Evolutionary conservation across 1,284 basidiomycete genomes (phyloP), one percentile per base, ranked within the genome.

Genomic region (Leccinum subrobustum): DNA sequence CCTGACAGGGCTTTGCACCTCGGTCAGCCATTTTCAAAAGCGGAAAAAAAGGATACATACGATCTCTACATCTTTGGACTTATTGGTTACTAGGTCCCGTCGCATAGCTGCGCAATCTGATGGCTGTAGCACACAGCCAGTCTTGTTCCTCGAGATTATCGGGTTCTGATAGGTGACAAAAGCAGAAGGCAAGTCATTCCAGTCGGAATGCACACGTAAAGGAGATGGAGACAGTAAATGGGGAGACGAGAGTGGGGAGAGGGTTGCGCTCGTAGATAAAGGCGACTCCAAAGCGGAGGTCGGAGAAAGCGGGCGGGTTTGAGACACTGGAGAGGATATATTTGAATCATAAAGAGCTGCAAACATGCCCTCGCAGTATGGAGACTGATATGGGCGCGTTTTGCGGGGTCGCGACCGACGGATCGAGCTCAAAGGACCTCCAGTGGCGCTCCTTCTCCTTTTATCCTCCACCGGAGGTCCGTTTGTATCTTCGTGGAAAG

Each of bases 401-500:
- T 37, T 42, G 23, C 35, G 33, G 33, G 51, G 52, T 37, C 59
- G 61, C 33, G 51, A 29, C 33, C 42, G 55, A 23, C 52, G 29
- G 11, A 23, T 18, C 20, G 52, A 7, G 2, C 61, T 48, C 2
- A 25, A 52, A 51, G 60, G 59, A 42, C 53, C 29, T 2, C 39
- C 54, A 31, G 52, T 11, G 14, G 55, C 4, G 6, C 33, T 25
- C 29, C 23, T 48, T 51, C 35, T 57, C 52, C 44, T 54, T 42
- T 50, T 61, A n/a, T 54, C 58, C 52, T 58, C 63, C 14, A 29
- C 7, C 1, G 25, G 31, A 14, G 7, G 58, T 31, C 31, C 67
- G n/a, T 35, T 56, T 16, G n/a, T 59, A 23, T 72, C 73, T 42
- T 74, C 75, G 11, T 75, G 77, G 50, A 78, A 72, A 14, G 82